A percentile compares a stretch with the other conserved stretches of the same genome.
phyloP scores from a whole-genome alignment of 306 rosid genomes.

The Trichosanthes cucumerina region DNA sequence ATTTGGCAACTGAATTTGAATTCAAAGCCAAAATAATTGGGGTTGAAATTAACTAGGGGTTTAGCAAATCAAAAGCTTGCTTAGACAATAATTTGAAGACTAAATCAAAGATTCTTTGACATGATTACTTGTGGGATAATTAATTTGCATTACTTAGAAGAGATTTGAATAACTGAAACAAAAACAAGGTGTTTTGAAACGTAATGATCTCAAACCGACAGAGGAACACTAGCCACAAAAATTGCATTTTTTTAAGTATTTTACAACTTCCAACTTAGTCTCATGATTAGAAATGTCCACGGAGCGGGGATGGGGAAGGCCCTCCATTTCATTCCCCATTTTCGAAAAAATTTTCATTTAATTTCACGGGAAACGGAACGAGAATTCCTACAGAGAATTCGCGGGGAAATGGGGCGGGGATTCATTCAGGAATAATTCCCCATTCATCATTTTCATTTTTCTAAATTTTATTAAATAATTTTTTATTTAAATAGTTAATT shows the following conservation, averaged over 20 bases:
- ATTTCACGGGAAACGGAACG: no score
- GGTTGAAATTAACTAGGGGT: not conserved
- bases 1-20: not conserved
- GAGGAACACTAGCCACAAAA: not conserved
- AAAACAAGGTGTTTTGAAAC: not conserved
- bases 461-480: no score
- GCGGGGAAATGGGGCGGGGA: no score
- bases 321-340: no score
- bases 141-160: not conserved
- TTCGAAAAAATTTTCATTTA: no score
- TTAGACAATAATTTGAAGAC: not conserved
- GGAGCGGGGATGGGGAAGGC: no score
- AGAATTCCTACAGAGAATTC: no score
- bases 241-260: not conserved
- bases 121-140: slow-evolving; percentile 1
- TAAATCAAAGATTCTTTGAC: not conserved
- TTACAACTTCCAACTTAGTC: not conserved
- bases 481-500: no score
- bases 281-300: no score
- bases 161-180: not conserved
- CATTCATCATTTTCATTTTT: no score
- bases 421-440: no score
- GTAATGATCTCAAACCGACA: not conserved
- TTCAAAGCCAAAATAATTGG: not conserved
- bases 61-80: not conserved